Percentiles rank a stretch among this genome's conserved stretches.
Conservation (phyloP, 768 basidiomycete species). For the Boletus subparvulus region DNA sequence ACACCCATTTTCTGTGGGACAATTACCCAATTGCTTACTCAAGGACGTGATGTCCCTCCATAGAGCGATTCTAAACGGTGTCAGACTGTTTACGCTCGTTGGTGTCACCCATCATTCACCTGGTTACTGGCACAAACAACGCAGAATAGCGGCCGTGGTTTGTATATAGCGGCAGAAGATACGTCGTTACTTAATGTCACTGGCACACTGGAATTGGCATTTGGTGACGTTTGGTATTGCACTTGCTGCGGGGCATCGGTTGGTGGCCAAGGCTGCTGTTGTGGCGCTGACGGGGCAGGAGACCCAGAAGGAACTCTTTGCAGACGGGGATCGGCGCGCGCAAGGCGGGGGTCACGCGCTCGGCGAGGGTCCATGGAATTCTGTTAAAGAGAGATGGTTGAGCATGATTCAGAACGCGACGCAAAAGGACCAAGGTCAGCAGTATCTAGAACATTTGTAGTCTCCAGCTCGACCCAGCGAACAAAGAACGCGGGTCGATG, state of each 20-base stretch:
- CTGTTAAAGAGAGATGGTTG: conserved; percentile 11
- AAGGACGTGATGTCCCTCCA: conserved; percentile 95
- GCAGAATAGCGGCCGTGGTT: conserved; percentile 83
- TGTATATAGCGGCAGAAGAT: conserved; percentile 40
- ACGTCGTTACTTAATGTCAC: conserved; percentile 2
- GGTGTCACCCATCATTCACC: conserved; percentile 40
- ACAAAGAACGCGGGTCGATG: conserved; percentile 54
- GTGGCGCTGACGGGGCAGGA: conserved; percentile 30
- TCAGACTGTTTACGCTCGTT: conserved; percentile 10
- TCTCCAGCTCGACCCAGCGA: conserved; percentile 72
- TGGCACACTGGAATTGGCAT: conserved; percentile 1
- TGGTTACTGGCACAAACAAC: conserved; percentile 99
- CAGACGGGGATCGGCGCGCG: conserved; percentile 65
- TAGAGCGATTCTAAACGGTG: conserved; percentile 79
- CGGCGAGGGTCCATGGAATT: conserved; percentile 72
- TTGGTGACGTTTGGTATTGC: conserved; percentile 17
- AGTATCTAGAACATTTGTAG: conserved; percentile 89
- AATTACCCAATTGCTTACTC: conserved; percentile 61
- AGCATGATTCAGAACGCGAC: conserved; percentile 15
- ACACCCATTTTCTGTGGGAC: not conserved
- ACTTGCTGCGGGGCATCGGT: conserved; percentile 18
- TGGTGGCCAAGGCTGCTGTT: conserved; percentile 27
- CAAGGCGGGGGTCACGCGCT: conserved; percentile 78
- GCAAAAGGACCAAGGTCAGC: conserved; percentile 56
- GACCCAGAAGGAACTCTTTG: conserved; percentile 47